phyloP scores from a whole-genome alignment of 345 rosid species.

The Litchi chinensis region DNA sequence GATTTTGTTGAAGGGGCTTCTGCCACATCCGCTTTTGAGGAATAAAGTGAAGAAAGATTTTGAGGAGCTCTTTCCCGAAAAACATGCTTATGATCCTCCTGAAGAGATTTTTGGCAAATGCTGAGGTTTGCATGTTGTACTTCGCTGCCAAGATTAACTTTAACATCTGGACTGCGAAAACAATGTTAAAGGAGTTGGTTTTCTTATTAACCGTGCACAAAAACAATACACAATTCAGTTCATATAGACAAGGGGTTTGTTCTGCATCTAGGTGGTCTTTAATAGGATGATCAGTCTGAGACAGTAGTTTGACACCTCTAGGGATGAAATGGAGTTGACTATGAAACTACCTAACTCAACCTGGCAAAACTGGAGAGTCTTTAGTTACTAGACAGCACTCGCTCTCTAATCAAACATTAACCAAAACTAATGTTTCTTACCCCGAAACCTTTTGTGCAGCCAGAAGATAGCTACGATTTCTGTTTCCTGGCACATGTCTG shows the following conservation, averaged over 20 bases:
- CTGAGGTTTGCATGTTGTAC: constrained; percentile 39
- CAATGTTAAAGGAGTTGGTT: background rate
- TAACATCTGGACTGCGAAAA: background rate
- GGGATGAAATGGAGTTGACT: background rate
- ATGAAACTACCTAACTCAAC: background rate
- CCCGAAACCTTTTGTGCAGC: background rate
- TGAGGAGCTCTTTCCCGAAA: constrained; percentile 88
- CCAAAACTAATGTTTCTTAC: background rate
- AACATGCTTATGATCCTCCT: constrained; percentile 86
- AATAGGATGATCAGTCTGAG: background rate
- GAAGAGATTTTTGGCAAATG: constrained; percentile 82
- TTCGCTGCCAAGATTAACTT: background rate
- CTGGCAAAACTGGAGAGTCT: too few relatives aligned
- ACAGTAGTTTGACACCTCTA: background rate
- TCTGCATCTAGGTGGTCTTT: background rate
- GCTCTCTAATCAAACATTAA: too few relatives aligned
- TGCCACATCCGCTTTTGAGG: constrained; percentile 87
- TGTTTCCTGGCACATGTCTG: background rate
- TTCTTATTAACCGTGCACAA: background rate
- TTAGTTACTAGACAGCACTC: too few relatives aligned
- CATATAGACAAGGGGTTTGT: background rate
- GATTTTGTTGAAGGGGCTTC: constrained; percentile 82
- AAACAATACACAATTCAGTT: too few relatives aligned
- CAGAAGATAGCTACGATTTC: constrained; percentile 1
- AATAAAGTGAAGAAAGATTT: constrained; percentile 91